Evolutionary conservation across 352 stramenopile genomes (phyloP).

Genomic region (Phytophthora vignae): DNA sequence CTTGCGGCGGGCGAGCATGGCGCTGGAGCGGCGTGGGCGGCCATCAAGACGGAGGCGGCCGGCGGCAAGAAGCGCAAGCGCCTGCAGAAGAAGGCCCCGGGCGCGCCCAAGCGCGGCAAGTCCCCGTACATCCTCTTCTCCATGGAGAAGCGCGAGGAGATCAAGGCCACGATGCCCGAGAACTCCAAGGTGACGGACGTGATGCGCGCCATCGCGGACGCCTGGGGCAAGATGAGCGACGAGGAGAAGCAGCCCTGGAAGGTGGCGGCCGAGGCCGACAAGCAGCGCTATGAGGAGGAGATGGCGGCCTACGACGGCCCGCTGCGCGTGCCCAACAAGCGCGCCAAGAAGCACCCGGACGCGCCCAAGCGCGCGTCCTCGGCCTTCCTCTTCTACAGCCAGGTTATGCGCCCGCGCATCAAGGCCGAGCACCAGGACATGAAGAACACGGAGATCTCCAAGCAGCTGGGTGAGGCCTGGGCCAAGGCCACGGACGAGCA

Average conservation of each 20-base stretch:
- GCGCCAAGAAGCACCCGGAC: slow-evolving; percentile 95
- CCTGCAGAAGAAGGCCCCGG: slow-evolving; percentile 90
- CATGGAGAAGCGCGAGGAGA: slow-evolving; percentile 92
- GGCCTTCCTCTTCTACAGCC: slow-evolving; percentile 95
- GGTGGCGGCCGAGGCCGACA: slow-evolving; percentile 92
- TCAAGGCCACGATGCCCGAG: slow-evolving; percentile 86
- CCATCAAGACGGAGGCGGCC: slow-evolving; percentile 57
- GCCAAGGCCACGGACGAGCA: slow-evolving; percentile 91
- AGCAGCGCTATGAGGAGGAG: slow-evolving; percentile 94
- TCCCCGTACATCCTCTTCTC: slow-evolving; percentile 94
- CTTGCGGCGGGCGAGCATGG: slow-evolving; percentile 70
- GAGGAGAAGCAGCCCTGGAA: slow-evolving; percentile 95
- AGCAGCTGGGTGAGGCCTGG: slow-evolving; percentile 94
- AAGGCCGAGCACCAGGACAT: slow-evolving; percentile 94
- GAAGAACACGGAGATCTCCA: slow-evolving; percentile 97
- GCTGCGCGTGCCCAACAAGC: slow-evolving; percentile 92
- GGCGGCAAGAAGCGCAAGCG: slow-evolving; percentile 91
- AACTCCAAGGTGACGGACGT: slow-evolving; percentile 93
- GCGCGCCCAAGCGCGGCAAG: slow-evolving; percentile 90
- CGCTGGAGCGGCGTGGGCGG: slow-evolving; percentile 61
- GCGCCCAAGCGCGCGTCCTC: slow-evolving; percentile 95
- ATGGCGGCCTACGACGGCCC: slow-evolving; percentile 94
- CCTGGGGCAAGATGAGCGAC: slow-evolving; percentile 89
- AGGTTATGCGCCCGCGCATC: slow-evolving; percentile 90
- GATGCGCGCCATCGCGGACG: slow-evolving; percentile 92